phyloP scores from a whole-genome alignment of 2,329 filamentous ascomycete genomes.

The Aureobasidium mangrovei region DNA sequence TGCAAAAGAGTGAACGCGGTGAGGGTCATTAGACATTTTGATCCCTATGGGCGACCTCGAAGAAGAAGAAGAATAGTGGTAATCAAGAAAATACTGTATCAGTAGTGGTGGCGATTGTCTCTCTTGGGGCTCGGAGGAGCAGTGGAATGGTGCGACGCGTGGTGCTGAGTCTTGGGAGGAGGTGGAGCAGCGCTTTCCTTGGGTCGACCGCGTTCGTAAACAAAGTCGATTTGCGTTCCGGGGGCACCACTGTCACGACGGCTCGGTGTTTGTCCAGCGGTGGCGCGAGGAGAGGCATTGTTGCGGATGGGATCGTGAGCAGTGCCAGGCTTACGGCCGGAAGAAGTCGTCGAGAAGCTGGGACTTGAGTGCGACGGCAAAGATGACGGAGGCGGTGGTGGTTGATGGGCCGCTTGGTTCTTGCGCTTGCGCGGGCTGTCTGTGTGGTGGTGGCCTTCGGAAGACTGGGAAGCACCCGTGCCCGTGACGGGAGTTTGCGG shows the following conservation, averaged over 20 bases:
- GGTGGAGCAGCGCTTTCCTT: not conserved
- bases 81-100: not conserved
- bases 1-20: not conserved
- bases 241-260: constrained; percentile 17
- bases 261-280: constrained; percentile 13
- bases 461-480: constrained; percentile 44
- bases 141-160: constrained; percentile 5
- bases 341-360: constrained; percentile 47
- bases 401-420: constrained; percentile 47
- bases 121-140: constrained; percentile 10
- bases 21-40: constrained; percentile 3
- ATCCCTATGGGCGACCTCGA: not conserved
- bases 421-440: constrained; percentile 84
- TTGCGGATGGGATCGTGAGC: constrained; percentile 55
- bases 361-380: constrained; percentile 34
- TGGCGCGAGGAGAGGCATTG: constrained; percentile 43
- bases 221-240: constrained; percentile 12
- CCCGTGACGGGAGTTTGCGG: constrained; percentile 65
- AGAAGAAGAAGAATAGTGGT: not conserved
- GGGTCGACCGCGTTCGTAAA: not conserved
- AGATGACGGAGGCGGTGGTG: constrained; percentile 42
- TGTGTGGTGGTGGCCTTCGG: constrained; percentile 49
- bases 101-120: constrained; percentile 5
- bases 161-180: constrained; percentile 3
- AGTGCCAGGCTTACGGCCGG: constrained; percentile 26